These are phyloP conservation scores for Paracoccidioides lutzii DNA, from an alignment of 2,329 filamentous ascomycete genomes.

Conservation along the genomic window DNA sequence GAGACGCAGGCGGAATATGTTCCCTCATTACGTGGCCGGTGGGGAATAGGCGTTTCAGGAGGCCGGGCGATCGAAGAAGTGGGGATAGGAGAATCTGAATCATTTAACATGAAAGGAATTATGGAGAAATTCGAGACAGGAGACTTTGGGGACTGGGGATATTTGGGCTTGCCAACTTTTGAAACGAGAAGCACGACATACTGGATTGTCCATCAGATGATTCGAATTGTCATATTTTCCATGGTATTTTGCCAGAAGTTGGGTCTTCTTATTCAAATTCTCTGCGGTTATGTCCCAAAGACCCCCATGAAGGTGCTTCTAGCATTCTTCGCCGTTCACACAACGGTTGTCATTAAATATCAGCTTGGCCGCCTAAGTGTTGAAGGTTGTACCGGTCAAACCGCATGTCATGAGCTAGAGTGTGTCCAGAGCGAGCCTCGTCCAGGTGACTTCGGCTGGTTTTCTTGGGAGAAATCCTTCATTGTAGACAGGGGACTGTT, in stretches of 20 bases:
- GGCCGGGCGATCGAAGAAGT: background rate
- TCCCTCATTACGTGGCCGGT: background rate
- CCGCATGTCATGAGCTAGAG: background rate
- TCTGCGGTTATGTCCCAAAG: background rate
- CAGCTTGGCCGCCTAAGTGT: background rate
- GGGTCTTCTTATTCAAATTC: background rate
- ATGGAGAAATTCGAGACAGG: background rate
- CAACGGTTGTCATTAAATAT: background rate
- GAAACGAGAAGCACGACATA: background rate
- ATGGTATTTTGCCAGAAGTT: background rate
- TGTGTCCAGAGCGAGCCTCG: background rate
- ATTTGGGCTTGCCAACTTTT: background rate
- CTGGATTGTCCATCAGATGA: background rate
- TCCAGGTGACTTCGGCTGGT: background rate
- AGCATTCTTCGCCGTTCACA: background rate
- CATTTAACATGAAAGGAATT: background rate
- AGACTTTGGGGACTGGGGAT: background rate
- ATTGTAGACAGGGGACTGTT: background rate
- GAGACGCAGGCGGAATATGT: background rate
- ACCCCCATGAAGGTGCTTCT: background rate
- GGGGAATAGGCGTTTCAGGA: background rate
- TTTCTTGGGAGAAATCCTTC: background rate
- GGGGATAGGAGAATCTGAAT: background rate
- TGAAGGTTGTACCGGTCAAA: background rate
- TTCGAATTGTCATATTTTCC: background rate